Conservation (phyloP, 129 eudicot genomes). For the Erigeron canadensis region DNA sequence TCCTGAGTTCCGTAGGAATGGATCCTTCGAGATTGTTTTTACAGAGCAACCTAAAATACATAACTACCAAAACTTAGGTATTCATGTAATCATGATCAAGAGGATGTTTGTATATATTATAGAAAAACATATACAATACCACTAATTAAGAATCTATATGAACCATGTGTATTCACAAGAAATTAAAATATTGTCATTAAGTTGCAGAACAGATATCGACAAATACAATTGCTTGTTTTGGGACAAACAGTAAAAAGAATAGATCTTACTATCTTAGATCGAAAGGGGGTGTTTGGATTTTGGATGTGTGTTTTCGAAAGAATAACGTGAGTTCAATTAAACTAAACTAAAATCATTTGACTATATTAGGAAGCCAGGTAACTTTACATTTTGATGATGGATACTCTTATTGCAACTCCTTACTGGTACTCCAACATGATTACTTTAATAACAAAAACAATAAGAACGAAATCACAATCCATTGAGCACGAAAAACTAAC, state of each 20-base stretch:
- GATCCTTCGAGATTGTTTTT: conserved; percentile 65
- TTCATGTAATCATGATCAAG: background rate
- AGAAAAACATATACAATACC: background rate
- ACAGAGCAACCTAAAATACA: conserved; percentile 62
- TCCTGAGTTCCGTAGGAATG: conserved; percentile 53
- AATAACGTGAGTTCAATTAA: background rate
- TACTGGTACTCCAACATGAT: background rate
- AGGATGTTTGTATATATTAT: background rate
- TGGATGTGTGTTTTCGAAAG: background rate
- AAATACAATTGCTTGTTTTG: conserved; percentile 2
- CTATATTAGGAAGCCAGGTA: background rate
- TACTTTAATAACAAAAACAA: background rate
- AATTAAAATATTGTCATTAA: background rate
- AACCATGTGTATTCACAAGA: conserved; percentile 1
- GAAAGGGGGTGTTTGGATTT: background rate
- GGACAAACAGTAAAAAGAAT: background rate
- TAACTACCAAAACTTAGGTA: conserved; percentile 7
- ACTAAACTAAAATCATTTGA: background rate
- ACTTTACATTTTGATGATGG: background rate
- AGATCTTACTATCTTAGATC: background rate
- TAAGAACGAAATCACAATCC: background rate
- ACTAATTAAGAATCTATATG: background rate
- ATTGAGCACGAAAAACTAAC: background rate
- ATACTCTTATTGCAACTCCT: background rate
- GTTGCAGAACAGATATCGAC: background rate